Conservation (phyloP, 805 yeast species). For the Saccharomycopsis malanga region DNA sequence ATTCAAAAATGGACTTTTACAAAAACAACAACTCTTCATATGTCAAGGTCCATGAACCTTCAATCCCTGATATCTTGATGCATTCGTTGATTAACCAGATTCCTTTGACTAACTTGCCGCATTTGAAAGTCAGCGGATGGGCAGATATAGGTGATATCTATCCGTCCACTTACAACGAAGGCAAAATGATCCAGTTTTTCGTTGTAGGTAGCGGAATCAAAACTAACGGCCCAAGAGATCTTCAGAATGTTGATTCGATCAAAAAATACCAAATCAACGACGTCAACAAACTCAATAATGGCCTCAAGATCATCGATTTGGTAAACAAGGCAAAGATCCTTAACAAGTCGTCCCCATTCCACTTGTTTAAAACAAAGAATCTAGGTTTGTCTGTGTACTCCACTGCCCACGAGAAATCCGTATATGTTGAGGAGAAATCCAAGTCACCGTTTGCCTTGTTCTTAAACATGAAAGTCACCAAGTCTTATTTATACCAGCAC, state of each 20-base stretch:
- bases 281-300: conserved; percentile 26
- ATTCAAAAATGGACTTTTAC: conserved; percentile 3
- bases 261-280: conserved; percentile 27
- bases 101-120: conserved; percentile 64
- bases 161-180: conserved; percentile 36
- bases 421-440: conserved; percentile 46
- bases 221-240: conserved; percentile 20
- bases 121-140: conserved; percentile 63
- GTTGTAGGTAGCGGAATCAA: conserved; percentile 22
- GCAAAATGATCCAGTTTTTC: conserved; percentile 23
- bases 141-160: conserved; percentile 50
- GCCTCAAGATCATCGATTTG: conserved; percentile 44
- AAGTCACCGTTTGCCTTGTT: conserved; percentile 61
- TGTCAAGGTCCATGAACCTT: conserved; percentile 39
- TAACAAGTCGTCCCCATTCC: conserved; percentile 79
- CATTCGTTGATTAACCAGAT: conserved; percentile 83
- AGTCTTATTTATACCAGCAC: conserved; percentile 31
- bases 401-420: conserved; percentile 58
- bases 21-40: conserved; percentile 2
- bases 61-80: conserved; percentile 76
- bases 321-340: conserved; percentile 65
- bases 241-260: conserved; percentile 10
- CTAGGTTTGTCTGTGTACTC: conserved; percentile 43
- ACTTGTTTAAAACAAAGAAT: conserved; percentile 54
- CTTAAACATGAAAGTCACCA: conserved; percentile 47